These are phyloP conservation scores for Blastobotrys chiropterorum DNA, from an alignment of 805 yeast species.

Conservation along the genomic window DNA sequence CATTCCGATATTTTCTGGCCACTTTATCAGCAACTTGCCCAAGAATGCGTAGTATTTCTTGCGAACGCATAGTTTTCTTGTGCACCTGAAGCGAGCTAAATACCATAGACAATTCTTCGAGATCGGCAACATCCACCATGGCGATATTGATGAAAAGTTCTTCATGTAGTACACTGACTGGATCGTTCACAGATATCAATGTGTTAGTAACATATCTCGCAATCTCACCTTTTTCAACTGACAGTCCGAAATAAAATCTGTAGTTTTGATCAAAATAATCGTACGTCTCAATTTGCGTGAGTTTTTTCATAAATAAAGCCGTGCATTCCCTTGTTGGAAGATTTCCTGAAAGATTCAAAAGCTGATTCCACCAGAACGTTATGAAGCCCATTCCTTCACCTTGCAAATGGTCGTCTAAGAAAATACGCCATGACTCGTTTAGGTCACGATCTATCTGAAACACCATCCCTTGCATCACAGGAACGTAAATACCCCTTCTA, in stretches of 20 bases:
- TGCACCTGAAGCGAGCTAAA: not conserved
- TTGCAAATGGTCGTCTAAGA: too few relatives aligned
- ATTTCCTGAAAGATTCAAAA: not conserved
- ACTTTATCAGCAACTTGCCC: not conserved
- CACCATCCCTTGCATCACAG: too few relatives aligned
- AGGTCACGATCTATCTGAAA: too few relatives aligned
- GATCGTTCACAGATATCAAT: not conserved
- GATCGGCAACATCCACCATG: not conserved
- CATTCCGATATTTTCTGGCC: not conserved
- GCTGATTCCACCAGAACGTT: not conserved
- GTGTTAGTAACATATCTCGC: not conserved
- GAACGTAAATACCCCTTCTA: too few relatives aligned
- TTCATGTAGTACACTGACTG: not conserved
- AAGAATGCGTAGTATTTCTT: not conserved
- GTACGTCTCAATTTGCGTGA: not conserved
- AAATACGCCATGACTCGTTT: too few relatives aligned
- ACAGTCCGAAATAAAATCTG: not conserved
- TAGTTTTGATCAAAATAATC: not conserved
- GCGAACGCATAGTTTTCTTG: not conserved
- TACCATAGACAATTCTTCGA: not conserved
- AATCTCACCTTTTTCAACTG: not conserved
- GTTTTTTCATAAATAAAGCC: not conserved
- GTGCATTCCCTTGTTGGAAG: not conserved
- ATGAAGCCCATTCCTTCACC: not conserved
- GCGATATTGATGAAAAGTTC: not conserved